Evolutionary conservation across 805 yeast species (phyloP), one percentile per base, ranked within the genome.

Genomic region (Yarrowia alimentaria): DNA sequence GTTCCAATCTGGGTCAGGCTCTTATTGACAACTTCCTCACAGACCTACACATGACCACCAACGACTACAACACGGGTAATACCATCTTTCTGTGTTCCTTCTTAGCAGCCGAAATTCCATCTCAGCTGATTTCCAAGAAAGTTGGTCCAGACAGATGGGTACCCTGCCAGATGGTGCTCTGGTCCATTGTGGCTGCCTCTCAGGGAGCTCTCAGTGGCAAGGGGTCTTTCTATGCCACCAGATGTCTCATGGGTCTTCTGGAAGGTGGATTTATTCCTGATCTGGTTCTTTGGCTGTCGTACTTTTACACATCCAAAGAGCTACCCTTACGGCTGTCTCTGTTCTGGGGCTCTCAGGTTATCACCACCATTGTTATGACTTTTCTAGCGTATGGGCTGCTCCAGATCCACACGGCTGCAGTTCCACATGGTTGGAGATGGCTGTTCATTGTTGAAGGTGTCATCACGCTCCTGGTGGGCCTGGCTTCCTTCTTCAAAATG

Each of bases 261-360:
- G 81, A 82, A 61, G 87, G 87, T 52, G 87, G 88, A 0, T 81
- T 81, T 53, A 80, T 83, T 49, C 81, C 83, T 28, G 87, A 81
- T 57, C 65, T 76, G 26, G 73, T 77, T 49, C 63, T 81, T 43
- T 83, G 83, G 79, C 66, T 83, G 64, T 75, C 83, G 2, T 83
- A 80, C 63, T 83, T 81, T 64, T 83, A 77, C 65, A 82, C 79
- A 6, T 61, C 76, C 19, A 62, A 68, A 20, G 88, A 83, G 62
- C 68, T 82, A 12, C 72, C 84, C 0, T 62, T 78, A 18, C 67
- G 88, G 51, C 65, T 81, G 24, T 75, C 85, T 0, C 71, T 72
- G 57, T 81, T 82, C 61, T 82, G 82, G 74, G 71, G 78, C 16
- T 72, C 83, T 2, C 68, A 73, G 51, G 75, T 81, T 0, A 51